Evolutionary conservation across 2,329 filamentous ascomycete genomes (phyloP).

Genomic region (Cladosporium colombiae): DNA sequence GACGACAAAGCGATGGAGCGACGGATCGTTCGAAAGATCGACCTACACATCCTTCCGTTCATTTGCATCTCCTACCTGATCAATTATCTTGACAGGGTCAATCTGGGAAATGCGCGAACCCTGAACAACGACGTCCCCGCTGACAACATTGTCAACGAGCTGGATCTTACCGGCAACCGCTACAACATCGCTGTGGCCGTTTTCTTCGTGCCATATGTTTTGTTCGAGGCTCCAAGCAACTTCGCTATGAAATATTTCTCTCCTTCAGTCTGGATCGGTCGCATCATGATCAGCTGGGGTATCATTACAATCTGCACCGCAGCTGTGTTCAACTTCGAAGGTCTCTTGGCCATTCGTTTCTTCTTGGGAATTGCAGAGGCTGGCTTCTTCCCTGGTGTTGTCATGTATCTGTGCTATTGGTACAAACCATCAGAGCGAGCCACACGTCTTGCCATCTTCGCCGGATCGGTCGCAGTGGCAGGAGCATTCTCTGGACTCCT

Average conservation of each 20-base stretch:
- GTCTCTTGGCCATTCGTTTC: slow-evolving; percentile 20
- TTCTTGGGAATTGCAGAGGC: slow-evolving; percentile 38
- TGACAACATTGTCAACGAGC: slow-evolving; percentile 54
- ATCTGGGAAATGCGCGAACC: slow-evolving; percentile 48
- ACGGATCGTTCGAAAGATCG: slow-evolving; percentile 67
- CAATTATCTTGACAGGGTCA: slow-evolving; percentile 26
- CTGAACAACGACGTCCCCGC: slow-evolving; percentile 41
- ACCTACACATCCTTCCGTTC: slow-evolving; percentile 65
- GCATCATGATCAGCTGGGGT: slow-evolving; percentile 30
- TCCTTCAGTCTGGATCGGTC: slow-evolving; percentile 30
- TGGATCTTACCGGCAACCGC: slow-evolving; percentile 57
- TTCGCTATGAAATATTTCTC: slow-evolving; percentile 26
- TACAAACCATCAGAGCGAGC: slow-evolving; percentile 51
- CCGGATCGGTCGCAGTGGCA: slow-evolving; percentile 42
- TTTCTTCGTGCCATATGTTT: slow-evolving; percentile 60
- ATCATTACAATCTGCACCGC: slow-evolving; percentile 28
- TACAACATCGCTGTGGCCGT: slow-evolving; percentile 60
- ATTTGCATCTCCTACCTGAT: slow-evolving; percentile 54
- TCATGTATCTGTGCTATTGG: slow-evolving; percentile 52
- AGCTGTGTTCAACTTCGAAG: slow-evolving; percentile 26
- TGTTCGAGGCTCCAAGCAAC: slow-evolving; percentile 62
- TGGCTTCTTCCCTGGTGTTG: slow-evolving; percentile 54
- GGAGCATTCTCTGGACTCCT: slow-evolving; percentile 56
- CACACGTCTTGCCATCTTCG: slow-evolving; percentile 28
- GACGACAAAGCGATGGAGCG: slow-evolving; percentile 44